Base-by-base conservation (phyloP, 2,329 filamentous ascomycete genomes). In the Aspergillus novoparasiticus region DNA sequence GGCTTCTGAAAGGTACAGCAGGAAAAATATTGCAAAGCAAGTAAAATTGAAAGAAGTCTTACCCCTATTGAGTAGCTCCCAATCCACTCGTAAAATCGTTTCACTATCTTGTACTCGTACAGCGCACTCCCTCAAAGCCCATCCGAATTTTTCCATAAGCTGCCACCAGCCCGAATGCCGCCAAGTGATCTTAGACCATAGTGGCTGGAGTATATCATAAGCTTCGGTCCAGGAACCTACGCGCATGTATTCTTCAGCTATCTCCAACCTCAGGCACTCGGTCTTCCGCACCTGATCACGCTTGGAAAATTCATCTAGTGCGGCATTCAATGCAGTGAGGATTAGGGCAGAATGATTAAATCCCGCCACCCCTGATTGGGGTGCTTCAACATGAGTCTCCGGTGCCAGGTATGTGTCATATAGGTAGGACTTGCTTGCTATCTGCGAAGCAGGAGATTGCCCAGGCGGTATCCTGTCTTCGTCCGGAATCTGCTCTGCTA, bases 381-480 rank as follows among this genome's bases (percentile, higher is more conserved):
- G 80, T 39, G 78, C 78, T 72, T 89, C 87, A 54, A 84, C 69
- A 60, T 87, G 83, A 10, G 87, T 84, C 60, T 87, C 84, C 1
- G 84, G 85, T 6, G 84, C 85, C 32, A 89, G 79, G 70, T 88
- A 89, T 5, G 82, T 85, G 66, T 89, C 87, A 68, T 89, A 89
- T 16, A 81, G 62, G 48, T 80, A 77, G 23, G 82, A 82, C 64
- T 86, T 83, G 63, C 78, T 83, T 0, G 83, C 85, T 21, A 86
- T 81, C 65, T 83, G 81, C 12, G 84, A 84, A 14, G 85, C 83
- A 28, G 86, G 82, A 23, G 83, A 85, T 72, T 86, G 83, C 11
- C 80, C 83, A 11, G 86, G 85, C 11, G 84, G 77, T 28, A 79
- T 78, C 26, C 85, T 80, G 71, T 89, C 87, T 73, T 89, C 87